Evolutionary conservation across 257 asterid species (phyloP).

Genomic region (Solanum bulbocastanum): DNA sequence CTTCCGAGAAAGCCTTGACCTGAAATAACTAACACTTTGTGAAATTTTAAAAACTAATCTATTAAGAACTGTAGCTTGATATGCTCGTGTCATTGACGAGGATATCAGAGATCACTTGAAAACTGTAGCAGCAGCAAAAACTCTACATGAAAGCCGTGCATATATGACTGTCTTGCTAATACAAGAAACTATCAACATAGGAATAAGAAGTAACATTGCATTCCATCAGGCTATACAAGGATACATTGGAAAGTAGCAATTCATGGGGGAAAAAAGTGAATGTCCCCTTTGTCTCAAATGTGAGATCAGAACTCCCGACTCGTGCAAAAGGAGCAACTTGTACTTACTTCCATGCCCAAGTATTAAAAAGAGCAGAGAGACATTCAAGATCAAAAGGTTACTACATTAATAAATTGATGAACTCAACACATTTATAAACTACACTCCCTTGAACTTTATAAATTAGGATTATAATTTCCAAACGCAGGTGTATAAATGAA

Average conservation of each 20-base stretch:
- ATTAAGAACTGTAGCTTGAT: neutral
- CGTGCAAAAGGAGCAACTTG: neutral
- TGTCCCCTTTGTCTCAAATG: neutral
- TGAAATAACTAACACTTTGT: constrained; percentile 17
- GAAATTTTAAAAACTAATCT: neutral
- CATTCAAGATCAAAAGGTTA: neutral
- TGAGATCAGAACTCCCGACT: neutral
- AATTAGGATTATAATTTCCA: neutral
- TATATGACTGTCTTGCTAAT: neutral
- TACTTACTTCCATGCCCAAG: neutral
- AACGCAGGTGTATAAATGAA: neutral
- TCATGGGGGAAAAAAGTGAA: neutral
- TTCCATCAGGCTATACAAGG: neutral
- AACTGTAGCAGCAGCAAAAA: neutral
- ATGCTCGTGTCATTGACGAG: neutral
- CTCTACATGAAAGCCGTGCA: neutral
- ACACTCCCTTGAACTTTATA: neutral
- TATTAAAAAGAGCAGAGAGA: neutral
- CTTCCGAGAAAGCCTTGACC: constrained; percentile 42
- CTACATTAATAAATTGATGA: neutral
- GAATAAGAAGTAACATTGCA: neutral
- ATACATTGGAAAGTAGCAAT: neutral
- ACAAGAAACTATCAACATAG: neutral
- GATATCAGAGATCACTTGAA: neutral
- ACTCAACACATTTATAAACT: neutral